Evolutionary conservation across 2,329 filamentous ascomycete species (phyloP), one percentile per base, ranked within the genome.

Genomic region (Ustilaginoidea virens): DNA sequence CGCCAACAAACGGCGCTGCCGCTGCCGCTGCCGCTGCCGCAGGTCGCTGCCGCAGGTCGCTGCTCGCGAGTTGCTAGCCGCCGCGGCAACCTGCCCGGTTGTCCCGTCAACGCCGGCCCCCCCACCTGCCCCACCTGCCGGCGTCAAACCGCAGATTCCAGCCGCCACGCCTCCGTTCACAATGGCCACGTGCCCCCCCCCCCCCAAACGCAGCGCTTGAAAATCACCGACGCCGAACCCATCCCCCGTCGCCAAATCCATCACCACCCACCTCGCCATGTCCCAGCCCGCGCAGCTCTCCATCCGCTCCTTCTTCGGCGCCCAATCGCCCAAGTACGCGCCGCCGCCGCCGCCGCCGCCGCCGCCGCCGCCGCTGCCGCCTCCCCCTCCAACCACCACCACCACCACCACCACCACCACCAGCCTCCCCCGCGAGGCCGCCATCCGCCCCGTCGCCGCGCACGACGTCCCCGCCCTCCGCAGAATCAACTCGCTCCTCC

Each of bases 401-500:
- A 33, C 29, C 24, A 31, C 33, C 21, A 15, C 17, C 35, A 20
- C 11, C 19, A 20, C 19, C 11, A 20, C 7, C 19, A 20, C 19
- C 19, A 15, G 24, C 24, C 9, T 15, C 24, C 45, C 61, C 49
- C 50, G 49, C 10, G 57, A 67, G 45, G 68, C 69, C 13, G 49
- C 52, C 33, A 68, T 77, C 43, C 60, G 62, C 5, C 54, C 56
- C 30, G 52, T 74, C 29, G 51, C 55, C 1, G 49, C 57, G 25
- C 43, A 53, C 25, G 69, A 77, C 48, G 51, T 76, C 32, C 54
- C 65, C 32, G 60, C 68, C 25, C 58, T 79, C 5, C 69, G 68
- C 22, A 66, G 72, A 40, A 74, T 79, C 49, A 76, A 75, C 49
- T 55, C 67, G 25, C 63, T 78, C 28, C 63, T 78, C 29, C 66